These are phyloP conservation scores for Pelagomonas calceolata DNA, from an alignment of 108 stramenopile species.

Conservation along the genomic window DNA sequence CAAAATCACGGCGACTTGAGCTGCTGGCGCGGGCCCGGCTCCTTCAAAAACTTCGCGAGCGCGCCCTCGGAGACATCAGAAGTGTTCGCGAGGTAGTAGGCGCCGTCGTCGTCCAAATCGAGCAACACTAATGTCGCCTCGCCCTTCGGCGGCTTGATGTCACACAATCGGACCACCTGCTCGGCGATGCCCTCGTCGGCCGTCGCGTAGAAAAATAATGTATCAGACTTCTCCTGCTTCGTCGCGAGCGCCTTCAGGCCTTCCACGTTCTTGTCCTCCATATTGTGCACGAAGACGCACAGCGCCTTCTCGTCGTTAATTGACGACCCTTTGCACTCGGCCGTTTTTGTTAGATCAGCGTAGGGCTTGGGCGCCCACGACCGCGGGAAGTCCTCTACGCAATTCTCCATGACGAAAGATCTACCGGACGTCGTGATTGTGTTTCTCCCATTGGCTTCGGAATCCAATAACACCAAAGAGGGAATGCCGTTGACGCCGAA, in stretches of 20 bases:
- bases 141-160: conserved; percentile 17
- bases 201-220: conserved; percentile 46
- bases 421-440: conserved; percentile 46
- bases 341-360: conserved; percentile 38
- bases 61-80: conserved; percentile 34
- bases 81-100: conserved; percentile 36
- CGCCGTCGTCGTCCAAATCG: conserved; percentile 50
- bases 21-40: conserved; percentile 27
- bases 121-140: conserved; percentile 40
- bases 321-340: conserved; percentile 28
- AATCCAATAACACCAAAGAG: conserved; percentile 31
- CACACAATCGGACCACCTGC: conserved; percentile 35
- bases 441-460: conserved; percentile 26
- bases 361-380: conserved; percentile 45
- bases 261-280: conserved; percentile 49
- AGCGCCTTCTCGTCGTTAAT: conserved; percentile 47
- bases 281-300: conserved; percentile 47
- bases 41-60: conserved; percentile 30
- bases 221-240: conserved; percentile 19
- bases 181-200: conserved; percentile 18
- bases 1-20: too few species aligned
- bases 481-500: conserved; percentile 14
- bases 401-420: conserved; percentile 37
- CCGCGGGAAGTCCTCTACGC: conserved; percentile 45
- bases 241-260: conserved; percentile 35